These are phyloP conservation scores for Phytophthora pini DNA, from an alignment of 352 stramenopile genomes.

Conservation along the genomic window DNA sequence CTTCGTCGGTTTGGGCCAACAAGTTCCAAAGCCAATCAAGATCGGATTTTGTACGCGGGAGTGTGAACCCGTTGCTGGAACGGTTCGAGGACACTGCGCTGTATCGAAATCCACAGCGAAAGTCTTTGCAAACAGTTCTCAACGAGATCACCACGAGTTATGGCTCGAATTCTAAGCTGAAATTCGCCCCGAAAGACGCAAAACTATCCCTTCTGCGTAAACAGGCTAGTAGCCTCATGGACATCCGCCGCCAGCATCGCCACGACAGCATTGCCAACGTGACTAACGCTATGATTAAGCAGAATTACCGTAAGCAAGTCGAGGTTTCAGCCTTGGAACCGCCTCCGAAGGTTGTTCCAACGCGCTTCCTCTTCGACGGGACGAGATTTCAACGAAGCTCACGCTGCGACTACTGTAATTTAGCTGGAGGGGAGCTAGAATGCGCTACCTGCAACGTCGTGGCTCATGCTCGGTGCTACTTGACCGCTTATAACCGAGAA, in stretches of 20 bases:
- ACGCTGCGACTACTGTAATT: conserved; percentile 73
- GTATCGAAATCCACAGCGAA: conserved; percentile 44
- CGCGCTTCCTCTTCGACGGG: conserved; percentile 59
- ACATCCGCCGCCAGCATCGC: conserved; percentile 4
- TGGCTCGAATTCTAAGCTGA: neutral
- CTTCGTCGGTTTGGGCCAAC: conserved; percentile 22
- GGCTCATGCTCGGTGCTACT: conserved; percentile 63
- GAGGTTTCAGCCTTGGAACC: conserved; percentile 19
- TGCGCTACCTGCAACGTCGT: conserved; percentile 74
- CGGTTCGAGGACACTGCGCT: conserved; percentile 44
- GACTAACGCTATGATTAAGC: conserved; percentile 15
- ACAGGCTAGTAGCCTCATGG: conserved; percentile 27
- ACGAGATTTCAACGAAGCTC: conserved; percentile 42
- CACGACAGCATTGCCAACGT: conserved; percentile 17
- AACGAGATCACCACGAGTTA: conserved; percentile 34
- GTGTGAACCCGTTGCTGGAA: conserved; percentile 39
- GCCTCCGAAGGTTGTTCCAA: conserved; percentile 38
- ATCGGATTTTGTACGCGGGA: conserved; percentile 35
- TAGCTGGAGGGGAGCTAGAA: conserved; percentile 64
- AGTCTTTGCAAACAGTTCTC: conserved; percentile 36
- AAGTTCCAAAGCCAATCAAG: conserved; percentile 45
- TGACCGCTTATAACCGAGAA: conserved; percentile 44
- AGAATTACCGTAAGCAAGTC: conserved; percentile 7
- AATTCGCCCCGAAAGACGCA: neutral
- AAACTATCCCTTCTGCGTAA: conserved; percentile 16